These are phyloP conservation scores for Penicillium lividum DNA, from an alignment of 495 filamentous ascomycete species.

Conservation along the genomic window DNA sequence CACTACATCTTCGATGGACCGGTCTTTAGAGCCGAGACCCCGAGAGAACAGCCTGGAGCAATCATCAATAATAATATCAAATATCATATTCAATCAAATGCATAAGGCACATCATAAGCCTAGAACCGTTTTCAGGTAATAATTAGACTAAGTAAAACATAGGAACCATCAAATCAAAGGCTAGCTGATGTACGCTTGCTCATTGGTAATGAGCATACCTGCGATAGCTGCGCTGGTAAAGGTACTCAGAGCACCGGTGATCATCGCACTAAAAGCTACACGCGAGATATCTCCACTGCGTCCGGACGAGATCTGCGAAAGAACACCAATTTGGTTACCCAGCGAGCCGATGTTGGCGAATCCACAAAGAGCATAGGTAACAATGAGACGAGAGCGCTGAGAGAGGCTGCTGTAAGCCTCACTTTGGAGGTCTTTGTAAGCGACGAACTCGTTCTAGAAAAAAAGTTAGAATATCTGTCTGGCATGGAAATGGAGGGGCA, in stretches of 20 bases:
- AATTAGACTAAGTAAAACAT: not conserved
- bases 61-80: not conserved
- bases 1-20: too few species aligned
- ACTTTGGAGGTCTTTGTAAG: conserved; percentile 54
- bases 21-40: too few species aligned
- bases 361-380: conserved; percentile 71
- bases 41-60: not conserved
- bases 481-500: not conserved
- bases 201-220: conserved; percentile 67
- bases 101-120: not conserved
- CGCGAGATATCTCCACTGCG: conserved; percentile 73
- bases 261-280: conserved; percentile 73
- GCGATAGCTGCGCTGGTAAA: conserved; percentile 81
- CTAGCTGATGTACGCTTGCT: conserved; percentile 34
- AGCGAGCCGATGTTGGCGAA: conserved; percentile 82
- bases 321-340: conserved; percentile 83
- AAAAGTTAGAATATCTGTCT: not conserved
- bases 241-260: conserved; percentile 76
- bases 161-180: not conserved
- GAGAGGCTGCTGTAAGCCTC: conserved; percentile 56
- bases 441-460: conserved; percentile 64
- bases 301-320: conserved; percentile 75
- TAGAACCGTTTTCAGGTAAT: too few species aligned
- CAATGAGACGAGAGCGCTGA: conserved; percentile 69
- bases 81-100: not conserved